Conservation (phyloP, 192 early-diverging fungal genomes). For the Umbelopsis sp. region DNA sequence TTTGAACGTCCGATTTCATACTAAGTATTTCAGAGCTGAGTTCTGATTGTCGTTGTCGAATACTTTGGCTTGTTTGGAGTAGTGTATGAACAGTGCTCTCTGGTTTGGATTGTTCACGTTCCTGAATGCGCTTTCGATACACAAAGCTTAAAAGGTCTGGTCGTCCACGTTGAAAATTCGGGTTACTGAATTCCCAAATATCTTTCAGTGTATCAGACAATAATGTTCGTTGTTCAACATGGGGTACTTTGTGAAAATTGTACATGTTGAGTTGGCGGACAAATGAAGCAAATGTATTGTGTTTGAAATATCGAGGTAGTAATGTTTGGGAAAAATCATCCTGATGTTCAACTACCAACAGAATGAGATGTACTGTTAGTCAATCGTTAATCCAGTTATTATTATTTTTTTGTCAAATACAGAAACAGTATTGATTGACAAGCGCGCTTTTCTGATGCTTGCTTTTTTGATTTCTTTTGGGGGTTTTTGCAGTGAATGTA, state of each 20-base stretch:
- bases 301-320: constrained; percentile 86
- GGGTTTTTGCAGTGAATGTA: too few species aligned
- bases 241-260: constrained; percentile 94
- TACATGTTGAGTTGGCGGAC: constrained; percentile 93
- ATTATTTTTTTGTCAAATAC: too few species aligned
- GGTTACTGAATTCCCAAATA: constrained; percentile 87
- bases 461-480: too few species aligned
- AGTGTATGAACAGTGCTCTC: constrained; percentile 41
- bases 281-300: constrained; percentile 86
- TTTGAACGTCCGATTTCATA: constrained; percentile 83
- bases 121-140: constrained; percentile 69
- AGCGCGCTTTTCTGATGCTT: too few species aligned
- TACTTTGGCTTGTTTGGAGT: constrained; percentile 62
- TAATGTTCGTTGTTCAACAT: constrained; percentile 84
- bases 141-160: constrained; percentile 88
- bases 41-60: constrained; percentile 88
- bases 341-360: constrained; percentile 49
- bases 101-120: constrained; percentile 24
- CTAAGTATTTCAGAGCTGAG: constrained; percentile 82
- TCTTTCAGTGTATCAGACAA: constrained; percentile 72
- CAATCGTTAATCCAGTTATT: neutral
- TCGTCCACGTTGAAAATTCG: constrained; percentile 82
- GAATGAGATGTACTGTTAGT: neutral
- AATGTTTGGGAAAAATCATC: constrained; percentile 80
- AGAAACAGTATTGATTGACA: too few species aligned